These are phyloP conservation scores for Eucalyptus fibrosa DNA, from an alignment of 345 rosid species.

Conservation along the genomic window DNA sequence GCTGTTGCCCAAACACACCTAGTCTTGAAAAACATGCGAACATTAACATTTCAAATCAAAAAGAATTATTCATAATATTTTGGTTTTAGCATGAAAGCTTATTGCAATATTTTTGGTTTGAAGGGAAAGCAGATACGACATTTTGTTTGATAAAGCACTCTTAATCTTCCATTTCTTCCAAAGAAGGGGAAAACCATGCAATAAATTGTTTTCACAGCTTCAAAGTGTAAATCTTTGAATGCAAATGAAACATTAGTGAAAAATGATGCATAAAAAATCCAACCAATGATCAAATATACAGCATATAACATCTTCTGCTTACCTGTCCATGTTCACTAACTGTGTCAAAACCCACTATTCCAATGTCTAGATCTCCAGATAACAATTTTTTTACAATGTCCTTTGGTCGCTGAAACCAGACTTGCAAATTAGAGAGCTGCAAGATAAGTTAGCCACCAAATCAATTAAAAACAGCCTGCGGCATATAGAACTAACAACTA, in stretches of 20 bases:
- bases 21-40: not conserved
- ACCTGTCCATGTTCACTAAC: slow-evolving; percentile 83
- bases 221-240: not conserved
- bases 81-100: not conserved
- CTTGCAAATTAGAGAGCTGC: slow-evolving; percentile 66
- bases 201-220: not conserved
- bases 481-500: not conserved
- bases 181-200: not conserved
- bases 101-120: not conserved
- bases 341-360: slow-evolving; percentile 88
- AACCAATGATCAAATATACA: not conserved
- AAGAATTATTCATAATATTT: not conserved
- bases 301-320: not conserved
- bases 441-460: not conserved
- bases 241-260: not conserved
- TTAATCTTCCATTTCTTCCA: not conserved
- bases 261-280: not conserved
- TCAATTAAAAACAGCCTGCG: not conserved
- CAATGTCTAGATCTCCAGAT: slow-evolving; percentile 92
- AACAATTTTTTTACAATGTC: slow-evolving; percentile 79
- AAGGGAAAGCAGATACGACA: not conserved
- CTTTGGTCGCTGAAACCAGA: slow-evolving; percentile 97
- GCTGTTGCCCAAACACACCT: not conserved
- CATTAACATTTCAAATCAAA: not conserved
- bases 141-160: not conserved